These are phyloP conservation scores for Gaultheria prostrata DNA, from an alignment of 148 eudicot genomes.

Conservation along the genomic window DNA sequence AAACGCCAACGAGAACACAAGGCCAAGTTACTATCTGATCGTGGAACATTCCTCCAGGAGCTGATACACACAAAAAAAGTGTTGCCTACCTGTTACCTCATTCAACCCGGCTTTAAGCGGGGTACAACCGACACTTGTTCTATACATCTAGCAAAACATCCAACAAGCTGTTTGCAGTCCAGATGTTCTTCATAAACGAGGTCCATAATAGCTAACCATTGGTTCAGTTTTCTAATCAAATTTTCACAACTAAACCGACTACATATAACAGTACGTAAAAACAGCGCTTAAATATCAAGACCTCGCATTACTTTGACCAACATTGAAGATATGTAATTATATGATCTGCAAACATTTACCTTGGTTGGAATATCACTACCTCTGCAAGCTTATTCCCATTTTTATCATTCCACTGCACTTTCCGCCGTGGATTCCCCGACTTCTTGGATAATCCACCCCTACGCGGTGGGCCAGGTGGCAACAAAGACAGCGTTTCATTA, in stretches of 20 bases:
- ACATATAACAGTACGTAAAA: neutral
- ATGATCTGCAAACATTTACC: constrained; percentile 5
- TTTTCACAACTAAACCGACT: neutral
- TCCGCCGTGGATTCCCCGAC: constrained; percentile 46
- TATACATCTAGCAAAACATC: neutral
- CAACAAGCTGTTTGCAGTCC: neutral
- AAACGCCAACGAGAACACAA: no score
- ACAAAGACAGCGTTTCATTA: constrained; percentile 46
- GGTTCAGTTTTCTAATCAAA: neutral
- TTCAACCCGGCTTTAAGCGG: neutral
- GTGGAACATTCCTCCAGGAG: no score
- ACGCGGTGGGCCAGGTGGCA: constrained; percentile 25
- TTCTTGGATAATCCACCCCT: constrained; percentile 37
- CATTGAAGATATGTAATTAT: neutral
- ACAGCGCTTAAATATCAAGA: neutral
- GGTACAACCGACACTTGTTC: neutral
- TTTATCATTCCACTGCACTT: constrained; percentile 89
- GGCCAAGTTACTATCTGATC: no score
- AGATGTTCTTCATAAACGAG: neutral
- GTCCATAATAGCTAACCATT: neutral
- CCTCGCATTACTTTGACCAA: neutral
- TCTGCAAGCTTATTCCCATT: constrained; percentile 78
- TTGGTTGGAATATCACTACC: constrained; percentile 55
- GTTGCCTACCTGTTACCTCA: neutral
- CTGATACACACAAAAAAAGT: neutral